These are phyloP conservation scores for Durusdinium trenchii DNA, from an alignment of 73 alveolate species.

Conservation along the genomic window DNA sequence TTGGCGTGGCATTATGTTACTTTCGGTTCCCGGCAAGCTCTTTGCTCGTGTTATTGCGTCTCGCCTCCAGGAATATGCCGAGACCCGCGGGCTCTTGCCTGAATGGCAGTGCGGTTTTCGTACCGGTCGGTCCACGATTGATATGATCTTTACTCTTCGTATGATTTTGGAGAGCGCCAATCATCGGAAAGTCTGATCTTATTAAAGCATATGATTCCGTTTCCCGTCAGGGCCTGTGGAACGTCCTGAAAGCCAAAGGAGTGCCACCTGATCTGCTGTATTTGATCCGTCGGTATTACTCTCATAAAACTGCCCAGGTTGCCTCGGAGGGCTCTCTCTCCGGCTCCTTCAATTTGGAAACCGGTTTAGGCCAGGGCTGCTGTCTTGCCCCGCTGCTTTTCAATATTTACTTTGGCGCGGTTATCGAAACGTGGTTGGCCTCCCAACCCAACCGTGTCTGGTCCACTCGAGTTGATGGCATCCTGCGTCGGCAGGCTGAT, in stretches of 20 bases:
- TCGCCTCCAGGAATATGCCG: background rate
- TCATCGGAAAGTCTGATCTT: background rate
- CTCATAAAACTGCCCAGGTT: background rate
- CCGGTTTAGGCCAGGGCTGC: constrained; percentile 51
- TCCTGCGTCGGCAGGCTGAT: background rate
- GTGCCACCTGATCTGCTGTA: background rate
- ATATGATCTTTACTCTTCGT: background rate
- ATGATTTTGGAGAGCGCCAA: background rate
- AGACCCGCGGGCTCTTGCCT: background rate
- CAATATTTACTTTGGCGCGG: background rate
- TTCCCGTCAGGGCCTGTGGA: background rate
- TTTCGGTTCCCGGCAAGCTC: background rate
- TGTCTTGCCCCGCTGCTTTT: constrained; percentile 35
- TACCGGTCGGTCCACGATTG: background rate
- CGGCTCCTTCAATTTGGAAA: background rate
- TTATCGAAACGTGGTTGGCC: background rate
- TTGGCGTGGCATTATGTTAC: background rate
- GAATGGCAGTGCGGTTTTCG: constrained; percentile 3
- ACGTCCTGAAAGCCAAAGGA: background rate
- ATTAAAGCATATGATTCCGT: constrained; percentile 43
- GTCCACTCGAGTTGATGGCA: background rate
- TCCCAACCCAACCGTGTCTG: background rate
- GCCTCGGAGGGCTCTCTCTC: background rate
- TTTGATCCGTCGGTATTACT: background rate
- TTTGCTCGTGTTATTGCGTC: background rate